Evolutionary conservation across 345 rosid genomes (phyloP).

Genomic region (Kernera saxatilis): DNA sequence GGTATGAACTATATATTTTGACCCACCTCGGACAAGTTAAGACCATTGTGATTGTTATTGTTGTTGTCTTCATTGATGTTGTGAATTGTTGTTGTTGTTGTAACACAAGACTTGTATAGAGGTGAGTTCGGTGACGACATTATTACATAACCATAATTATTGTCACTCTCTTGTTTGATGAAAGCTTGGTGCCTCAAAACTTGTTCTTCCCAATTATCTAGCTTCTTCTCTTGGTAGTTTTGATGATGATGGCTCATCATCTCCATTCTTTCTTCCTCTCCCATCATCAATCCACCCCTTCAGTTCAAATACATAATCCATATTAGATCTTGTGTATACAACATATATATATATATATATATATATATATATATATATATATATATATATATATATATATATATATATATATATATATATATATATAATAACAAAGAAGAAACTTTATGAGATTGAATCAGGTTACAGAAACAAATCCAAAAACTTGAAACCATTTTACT

Average conservation of each 20-base stretch:
- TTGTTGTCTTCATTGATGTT: constrained; percentile 9
- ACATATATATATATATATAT: neutral
- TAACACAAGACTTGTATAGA: constrained; percentile 19
- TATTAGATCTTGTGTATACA: constrained; percentile 3
- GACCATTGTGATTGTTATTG: neutral
- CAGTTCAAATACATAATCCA: neutral
- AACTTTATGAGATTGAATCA: neutral
- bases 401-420: neutral
- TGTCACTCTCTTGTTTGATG: constrained; percentile 14
- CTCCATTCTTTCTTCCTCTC: constrained; percentile 45
- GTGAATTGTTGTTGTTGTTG: neutral
- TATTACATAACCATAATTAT: neutral
- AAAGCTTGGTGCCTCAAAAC: constrained; percentile 6
- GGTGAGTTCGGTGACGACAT: constrained; percentile 29
- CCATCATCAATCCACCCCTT: constrained; percentile 61
- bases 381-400: neutral
- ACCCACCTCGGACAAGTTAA: constrained; percentile 22
- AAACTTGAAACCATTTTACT: constrained; percentile 12
- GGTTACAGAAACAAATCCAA: neutral
- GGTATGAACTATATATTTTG: neutral
- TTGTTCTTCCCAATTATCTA: constrained; percentile 22
- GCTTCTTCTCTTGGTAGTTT: constrained; percentile 7
- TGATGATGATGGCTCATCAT: constrained; percentile 21
- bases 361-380: neutral
- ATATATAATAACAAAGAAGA: neutral